Percentiles rank a stretch among this genome's conserved stretches.
Conservation (phyloP, 192 early-diverging fungal genomes). For the Backusella luteola region DNA sequence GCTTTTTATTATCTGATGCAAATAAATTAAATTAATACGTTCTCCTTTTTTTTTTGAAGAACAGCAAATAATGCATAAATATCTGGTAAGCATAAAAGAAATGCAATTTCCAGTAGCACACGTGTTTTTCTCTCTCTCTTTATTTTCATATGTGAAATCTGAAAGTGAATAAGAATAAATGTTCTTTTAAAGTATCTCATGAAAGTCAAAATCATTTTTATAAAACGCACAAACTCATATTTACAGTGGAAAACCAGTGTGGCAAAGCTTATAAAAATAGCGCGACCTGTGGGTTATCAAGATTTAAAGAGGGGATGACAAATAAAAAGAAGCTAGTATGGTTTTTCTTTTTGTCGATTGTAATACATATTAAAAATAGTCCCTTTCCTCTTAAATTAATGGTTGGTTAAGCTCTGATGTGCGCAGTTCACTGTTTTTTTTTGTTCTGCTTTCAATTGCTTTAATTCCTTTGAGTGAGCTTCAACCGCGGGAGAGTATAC, state of each 20-base stretch:
- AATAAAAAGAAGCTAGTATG: background rate
- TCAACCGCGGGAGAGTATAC: background rate
- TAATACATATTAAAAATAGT: background rate
- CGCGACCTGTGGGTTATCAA: background rate
- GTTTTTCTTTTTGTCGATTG: background rate
- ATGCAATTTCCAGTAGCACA: no score
- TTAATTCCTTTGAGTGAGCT: background rate
- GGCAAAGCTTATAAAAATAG: background rate
- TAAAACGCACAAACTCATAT: no score
- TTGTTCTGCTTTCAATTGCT: background rate
- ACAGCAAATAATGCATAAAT: no score
- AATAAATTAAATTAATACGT: no score
- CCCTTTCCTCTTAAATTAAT: background rate
- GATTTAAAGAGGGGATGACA: background rate
- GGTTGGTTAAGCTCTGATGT: background rate
- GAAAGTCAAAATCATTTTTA: background rate
- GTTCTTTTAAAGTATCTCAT: no score
- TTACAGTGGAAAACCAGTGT: no score
- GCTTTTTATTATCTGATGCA: no score
- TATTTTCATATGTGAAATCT: no score
- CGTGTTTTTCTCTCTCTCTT: no score
- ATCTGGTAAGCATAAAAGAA: no score
- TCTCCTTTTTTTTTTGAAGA: no score
- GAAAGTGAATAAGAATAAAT: no score
- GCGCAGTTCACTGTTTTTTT: background rate